Conservation (phyloP, 257 asterid species). For the Solanum tacnaense region DNA sequence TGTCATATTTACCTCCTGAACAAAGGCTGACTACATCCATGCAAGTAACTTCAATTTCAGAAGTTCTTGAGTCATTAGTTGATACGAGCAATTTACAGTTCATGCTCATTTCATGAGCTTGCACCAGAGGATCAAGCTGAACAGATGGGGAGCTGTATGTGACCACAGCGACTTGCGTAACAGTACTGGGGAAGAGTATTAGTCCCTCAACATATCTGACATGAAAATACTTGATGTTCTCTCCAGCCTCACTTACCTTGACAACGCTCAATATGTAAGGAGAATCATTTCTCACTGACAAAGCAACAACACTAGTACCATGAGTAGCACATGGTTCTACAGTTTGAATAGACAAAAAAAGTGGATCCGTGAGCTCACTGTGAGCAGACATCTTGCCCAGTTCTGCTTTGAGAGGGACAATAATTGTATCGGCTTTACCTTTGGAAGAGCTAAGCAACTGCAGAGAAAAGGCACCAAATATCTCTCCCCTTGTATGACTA, state of each 20-base stretch:
- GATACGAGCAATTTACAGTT: slow-evolving; percentile 41
- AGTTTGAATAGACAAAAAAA: slow-evolving; percentile 36
- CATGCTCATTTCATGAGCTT: slow-evolving; percentile 12
- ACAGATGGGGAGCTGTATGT: slow-evolving; percentile 15
- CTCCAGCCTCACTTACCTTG: slow-evolving; percentile 38
- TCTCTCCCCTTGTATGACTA: slow-evolving; percentile 37
- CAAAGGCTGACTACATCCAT: slow-evolving; percentile 33
- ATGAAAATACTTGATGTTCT: slow-evolving; percentile 20
- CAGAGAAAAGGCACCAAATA: slow-evolving; percentile 54
- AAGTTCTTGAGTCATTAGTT: slow-evolving; percentile 51
- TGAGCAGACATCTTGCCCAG: slow-evolving; percentile 19
- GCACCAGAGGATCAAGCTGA: slow-evolving; percentile 5
- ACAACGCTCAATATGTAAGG: slow-evolving; percentile 34
- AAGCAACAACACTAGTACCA: slow-evolving; percentile 23
- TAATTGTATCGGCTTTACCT: slow-evolving; percentile 35
- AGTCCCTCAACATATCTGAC: slow-evolving; percentile 56
- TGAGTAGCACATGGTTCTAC: slow-evolving; percentile 28
- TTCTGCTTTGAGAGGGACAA: slow-evolving; percentile 76
- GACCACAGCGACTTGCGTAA: slow-evolving; percentile 57
- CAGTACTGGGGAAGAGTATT: slow-evolving; percentile 49
- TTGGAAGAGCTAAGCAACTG: slow-evolving; percentile 48
- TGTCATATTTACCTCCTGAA: slow-evolving; percentile 20
- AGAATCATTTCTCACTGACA: slow-evolving; percentile 46
- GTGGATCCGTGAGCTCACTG: slow-evolving; percentile 9
- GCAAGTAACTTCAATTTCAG: slow-evolving; percentile 52